Evolutionary conservation across 331 rosid genomes (phyloP).

Genomic region (Acacia pycnantha): DNA sequence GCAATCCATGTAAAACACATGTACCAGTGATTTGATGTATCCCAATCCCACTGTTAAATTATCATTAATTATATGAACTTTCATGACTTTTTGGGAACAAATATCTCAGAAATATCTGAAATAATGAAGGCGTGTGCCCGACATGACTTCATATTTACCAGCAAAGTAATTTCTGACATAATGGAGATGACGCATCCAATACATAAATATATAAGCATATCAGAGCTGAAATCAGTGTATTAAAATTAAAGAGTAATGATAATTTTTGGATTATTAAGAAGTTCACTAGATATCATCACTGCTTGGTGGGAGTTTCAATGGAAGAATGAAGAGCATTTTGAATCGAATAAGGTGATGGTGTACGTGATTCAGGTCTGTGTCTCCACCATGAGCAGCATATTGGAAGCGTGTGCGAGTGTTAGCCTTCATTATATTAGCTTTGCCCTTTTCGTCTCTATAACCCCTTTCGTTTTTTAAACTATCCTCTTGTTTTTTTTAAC

Average conservation of each 20-base stretch:
- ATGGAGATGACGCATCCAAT: constrained; percentile 7
- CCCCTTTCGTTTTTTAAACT: background rate
- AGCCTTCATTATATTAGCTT: background rate
- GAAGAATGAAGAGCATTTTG: background rate
- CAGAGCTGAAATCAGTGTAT: background rate
- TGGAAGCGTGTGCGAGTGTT: background rate
- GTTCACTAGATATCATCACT: background rate
- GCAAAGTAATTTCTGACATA: background rate
- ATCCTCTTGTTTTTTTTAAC: no score
- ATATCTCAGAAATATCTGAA: background rate
- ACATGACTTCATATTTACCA: background rate
- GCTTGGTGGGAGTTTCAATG: background rate
- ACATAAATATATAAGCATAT: background rate
- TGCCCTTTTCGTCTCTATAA: background rate
- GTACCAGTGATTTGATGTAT: background rate
- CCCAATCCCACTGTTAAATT: background rate
- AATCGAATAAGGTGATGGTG: background rate
- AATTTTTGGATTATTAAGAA: background rate
- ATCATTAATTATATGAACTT: background rate
- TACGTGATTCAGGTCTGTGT: background rate
- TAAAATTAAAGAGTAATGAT: background rate
- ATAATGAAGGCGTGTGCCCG: background rate
- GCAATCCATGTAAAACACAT: constrained; percentile 18
- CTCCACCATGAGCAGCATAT: background rate
- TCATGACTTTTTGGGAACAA: background rate